Evolutionary conservation across 768 basidiomycete genomes (phyloP).

Genomic region (Mycena alexandri): DNA sequence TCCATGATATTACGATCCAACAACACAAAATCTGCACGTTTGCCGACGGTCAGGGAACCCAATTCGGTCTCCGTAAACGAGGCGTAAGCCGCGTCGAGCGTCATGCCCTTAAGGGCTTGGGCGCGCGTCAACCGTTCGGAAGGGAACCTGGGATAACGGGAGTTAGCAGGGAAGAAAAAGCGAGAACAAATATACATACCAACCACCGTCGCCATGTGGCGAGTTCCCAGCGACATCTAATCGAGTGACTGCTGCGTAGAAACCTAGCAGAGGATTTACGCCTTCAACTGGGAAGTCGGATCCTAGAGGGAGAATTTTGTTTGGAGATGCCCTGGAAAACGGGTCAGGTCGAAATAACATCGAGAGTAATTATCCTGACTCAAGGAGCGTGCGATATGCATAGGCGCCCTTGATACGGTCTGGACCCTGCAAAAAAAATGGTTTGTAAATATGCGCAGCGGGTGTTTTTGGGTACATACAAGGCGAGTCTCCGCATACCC

Average conservation of each 20-base stretch:
- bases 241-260: slow-evolving; percentile 90
- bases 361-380: slow-evolving; percentile 55
- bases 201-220: slow-evolving; percentile 87
- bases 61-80: slow-evolving; percentile 78
- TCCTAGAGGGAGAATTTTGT: slow-evolving; percentile 80
- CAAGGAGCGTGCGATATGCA: slow-evolving; percentile 84
- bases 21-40: slow-evolving; percentile 90
- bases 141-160: slow-evolving; percentile 69
- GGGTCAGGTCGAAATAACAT: background rate
- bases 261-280: slow-evolving; percentile 89
- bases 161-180: slow-evolving; percentile 3
- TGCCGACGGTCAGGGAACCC: slow-evolving; percentile 82
- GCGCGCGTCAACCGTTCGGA: slow-evolving; percentile 80
- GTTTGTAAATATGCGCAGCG: background rate
- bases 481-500: slow-evolving; percentile 89
- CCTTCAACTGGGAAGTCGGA: slow-evolving; percentile 96
- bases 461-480: slow-evolving; percentile 48
- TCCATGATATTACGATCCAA: slow-evolving; percentile 86
- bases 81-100: slow-evolving; percentile 89
- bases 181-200: slow-evolving; percentile 60
- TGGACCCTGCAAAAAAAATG: slow-evolving; percentile 64
- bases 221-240: slow-evolving; percentile 76
- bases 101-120: slow-evolving; percentile 93
- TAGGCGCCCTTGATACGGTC: slow-evolving; percentile 90
- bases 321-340: slow-evolving; percentile 60